Base-by-base conservation (phyloP, 495 filamentous ascomycete species). In the Pseudevernia furfuracea region DNA sequence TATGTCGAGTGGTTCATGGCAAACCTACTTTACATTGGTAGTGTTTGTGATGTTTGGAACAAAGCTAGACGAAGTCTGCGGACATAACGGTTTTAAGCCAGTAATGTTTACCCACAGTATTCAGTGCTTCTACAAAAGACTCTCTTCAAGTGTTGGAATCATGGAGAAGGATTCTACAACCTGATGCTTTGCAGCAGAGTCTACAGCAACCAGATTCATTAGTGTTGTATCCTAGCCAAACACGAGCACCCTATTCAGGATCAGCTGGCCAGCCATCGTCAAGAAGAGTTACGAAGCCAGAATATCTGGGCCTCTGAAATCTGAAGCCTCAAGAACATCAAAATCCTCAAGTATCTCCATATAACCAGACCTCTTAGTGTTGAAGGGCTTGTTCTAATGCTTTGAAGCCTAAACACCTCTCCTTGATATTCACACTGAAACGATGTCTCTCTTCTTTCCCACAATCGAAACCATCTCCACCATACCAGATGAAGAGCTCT, bases 21-120 rank as follows among this genome's bases (percentile, higher is more conserved):
- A 21, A 21, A 55, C 19, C 17, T 15, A 17, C 21, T 21, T 34
- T 28, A 34, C n/a, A 21, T 23, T 23, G 30, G 25, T 55, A 55
- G 30, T 55, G 28, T 34, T 34, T 55, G 52, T 55, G 52, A 34
- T 55, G 17, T 55, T 55, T 55, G 7, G 52, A 55, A 55, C 52
- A 2, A 55, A 34, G 30, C 52, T 55, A 32, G 28, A 15, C 46
- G 46, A 32, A 19, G 4, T 32, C 3, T 11, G 14, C 52, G 52
- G 52, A 21, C 1, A 55, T 55, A 55, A 0, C 28, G 52, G 30
- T 0, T 5, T 30, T 53, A 30, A 53, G 49, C 28, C 49, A 53
- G 49, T 53, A 4, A 53, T 19, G 23, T 53, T 30, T 53, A 25
- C 11, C 6, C 23, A 5, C 28, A 12, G 12, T 23, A 11, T 9